Conservation (phyloP, 768 basidiomycete species). For the Hygrocybe punicea region DNA sequence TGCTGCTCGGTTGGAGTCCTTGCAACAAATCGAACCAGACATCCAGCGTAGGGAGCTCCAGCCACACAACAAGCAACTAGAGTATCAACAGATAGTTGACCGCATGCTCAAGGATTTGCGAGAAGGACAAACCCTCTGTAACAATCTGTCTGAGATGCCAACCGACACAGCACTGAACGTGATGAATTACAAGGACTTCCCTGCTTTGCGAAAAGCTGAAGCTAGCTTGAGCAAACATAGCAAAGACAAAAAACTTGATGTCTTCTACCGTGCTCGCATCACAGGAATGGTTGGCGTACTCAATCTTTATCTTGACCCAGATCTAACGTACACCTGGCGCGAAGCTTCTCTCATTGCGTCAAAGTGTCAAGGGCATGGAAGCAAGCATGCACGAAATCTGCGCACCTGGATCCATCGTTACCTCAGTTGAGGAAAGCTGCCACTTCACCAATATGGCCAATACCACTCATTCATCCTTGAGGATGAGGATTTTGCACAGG, state of each 20-base stretch:
- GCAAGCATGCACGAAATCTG: constrained; percentile 28
- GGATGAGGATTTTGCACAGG: constrained; percentile 31
- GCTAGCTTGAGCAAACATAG: constrained; percentile 17
- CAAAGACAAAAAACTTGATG: constrained; percentile 30
- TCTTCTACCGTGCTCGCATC: constrained; percentile 27
- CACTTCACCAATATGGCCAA: constrained; percentile 23
- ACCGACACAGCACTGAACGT: constrained; percentile 12
- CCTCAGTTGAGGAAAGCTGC: constrained; percentile 20
- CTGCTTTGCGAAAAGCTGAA: constrained; percentile 15
- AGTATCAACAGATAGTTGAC: constrained; percentile 6
- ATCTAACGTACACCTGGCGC: constrained; percentile 31
- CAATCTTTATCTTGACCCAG: constrained; percentile 35
- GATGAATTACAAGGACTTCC: constrained; percentile 20
- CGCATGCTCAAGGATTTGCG: constrained; percentile 1
- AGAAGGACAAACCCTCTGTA: not conserved
- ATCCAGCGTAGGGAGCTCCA: too few species aligned
- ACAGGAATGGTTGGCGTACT: constrained; percentile 31
- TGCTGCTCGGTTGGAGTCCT: too few species aligned
- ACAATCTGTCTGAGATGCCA: constrained; percentile 10
- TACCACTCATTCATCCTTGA: constrained; percentile 24
- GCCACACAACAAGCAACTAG: not conserved
- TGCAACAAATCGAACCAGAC: too few species aligned
- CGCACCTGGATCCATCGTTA: constrained; percentile 31
- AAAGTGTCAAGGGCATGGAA: constrained; percentile 24
- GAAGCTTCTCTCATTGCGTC: constrained; percentile 31